Evolutionary conservation across 2,329 filamentous ascomycete species (phyloP), one percentile per base, ranked within the genome.

Genomic region (Penicillium sclerotigenum): DNA sequence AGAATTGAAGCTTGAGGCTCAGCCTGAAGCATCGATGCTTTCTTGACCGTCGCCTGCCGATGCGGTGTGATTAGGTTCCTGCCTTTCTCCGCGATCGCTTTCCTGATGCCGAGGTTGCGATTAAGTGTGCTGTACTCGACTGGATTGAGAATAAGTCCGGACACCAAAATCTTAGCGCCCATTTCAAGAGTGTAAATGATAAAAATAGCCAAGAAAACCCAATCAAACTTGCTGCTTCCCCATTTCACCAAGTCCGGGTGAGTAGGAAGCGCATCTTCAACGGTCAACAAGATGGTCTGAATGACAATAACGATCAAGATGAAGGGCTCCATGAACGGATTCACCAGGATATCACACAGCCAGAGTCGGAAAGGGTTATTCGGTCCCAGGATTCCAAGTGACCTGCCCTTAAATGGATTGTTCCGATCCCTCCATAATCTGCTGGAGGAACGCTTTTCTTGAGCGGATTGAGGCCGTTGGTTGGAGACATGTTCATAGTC

Each of bases 101-200:
- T 86, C 50, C 84, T 85, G 9, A 96, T 75, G 11, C 91, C 90
- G 31, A 87, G 80, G 61, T 87, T 84, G 51, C 90, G 84, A 72
- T 95, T 89, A 59, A 95, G 89, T 5, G 91, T 95, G 73, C 90
- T 96, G 73, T 97, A 97, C 70, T 97, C 92, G 9, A 85, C 79
- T 1, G 94, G 89, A 69, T 99, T 99, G 62, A 96, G 79, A 31
- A 99, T 81, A 65, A 99, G 89, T 0, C 94, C 95, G 0, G 94
- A 99, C 0, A 99, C 95, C 58, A 99, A 87, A 40, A 92, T 87
- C 53, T 92, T 88, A 58, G 90, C 86, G 53, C 88, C 78, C 34
- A 95, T 82, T 73, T 99, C 95, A 22, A 95, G 68, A 0, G 92
- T 96, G 71, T 97, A 99, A 47, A 99, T 83, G 56, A 88, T 79